Conservation (phyloP, 2,329 filamentous ascomycete species). For the Colletotrichum tofieldiae region DNA sequence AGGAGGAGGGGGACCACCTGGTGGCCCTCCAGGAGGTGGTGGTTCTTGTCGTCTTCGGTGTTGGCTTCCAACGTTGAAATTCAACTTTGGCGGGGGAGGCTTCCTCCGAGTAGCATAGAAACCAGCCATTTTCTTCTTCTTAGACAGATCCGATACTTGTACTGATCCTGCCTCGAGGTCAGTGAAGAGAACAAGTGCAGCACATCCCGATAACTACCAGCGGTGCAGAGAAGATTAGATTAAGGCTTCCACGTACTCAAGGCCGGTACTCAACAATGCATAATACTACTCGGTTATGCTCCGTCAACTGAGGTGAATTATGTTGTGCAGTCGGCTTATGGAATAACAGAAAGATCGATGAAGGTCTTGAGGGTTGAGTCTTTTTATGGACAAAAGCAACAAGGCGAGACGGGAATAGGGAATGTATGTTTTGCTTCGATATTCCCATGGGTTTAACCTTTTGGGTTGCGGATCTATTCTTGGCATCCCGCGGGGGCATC, state of each 20-base stretch:
- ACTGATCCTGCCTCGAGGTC: neutral
- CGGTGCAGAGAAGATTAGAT: neutral
- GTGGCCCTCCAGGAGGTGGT: neutral
- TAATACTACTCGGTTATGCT: neutral
- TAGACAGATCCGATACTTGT: neutral
- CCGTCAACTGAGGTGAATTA: neutral
- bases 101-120: neutral
- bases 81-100: neutral
- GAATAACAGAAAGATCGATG: neutral
- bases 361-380: too few species aligned
- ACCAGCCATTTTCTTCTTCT: neutral
- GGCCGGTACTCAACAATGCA: too few species aligned
- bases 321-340: neutral
- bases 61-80: neutral
- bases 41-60: neutral
- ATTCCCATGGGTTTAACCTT: neutral
- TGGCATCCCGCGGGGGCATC: neutral
- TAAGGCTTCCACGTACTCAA: neutral
- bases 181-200: neutral
- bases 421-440: neutral
- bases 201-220: neutral
- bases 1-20: neutral
- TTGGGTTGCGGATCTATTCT: slow-evolving; percentile 2
- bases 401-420: neutral
- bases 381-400: too few species aligned